Conservation (phyloP, 306 rosid genomes). For the Lagenaria siceraria region DNA sequence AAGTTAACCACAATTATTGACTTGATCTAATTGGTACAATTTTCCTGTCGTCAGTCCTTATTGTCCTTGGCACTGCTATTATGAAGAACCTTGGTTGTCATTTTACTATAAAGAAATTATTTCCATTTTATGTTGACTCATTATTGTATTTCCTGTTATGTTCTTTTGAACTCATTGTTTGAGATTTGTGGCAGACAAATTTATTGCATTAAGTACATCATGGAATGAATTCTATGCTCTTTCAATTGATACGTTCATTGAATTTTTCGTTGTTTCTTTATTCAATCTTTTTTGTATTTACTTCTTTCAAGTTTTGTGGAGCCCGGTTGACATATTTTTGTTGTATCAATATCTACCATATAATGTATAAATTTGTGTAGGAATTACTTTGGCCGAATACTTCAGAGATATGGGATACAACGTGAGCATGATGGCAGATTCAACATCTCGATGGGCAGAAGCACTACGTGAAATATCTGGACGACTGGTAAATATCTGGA, state of each 20-base stretch:
- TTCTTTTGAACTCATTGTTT: background rate
- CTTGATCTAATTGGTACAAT: background rate
- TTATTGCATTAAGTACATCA: background rate
- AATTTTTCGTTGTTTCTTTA: background rate
- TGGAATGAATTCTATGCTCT: background rate
- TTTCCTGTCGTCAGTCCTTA: background rate
- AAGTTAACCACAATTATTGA: background rate
- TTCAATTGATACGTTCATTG: background rate
- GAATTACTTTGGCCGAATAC: constrained; percentile 95
- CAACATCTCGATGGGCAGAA: constrained; percentile 99
- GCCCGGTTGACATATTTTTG: background rate
- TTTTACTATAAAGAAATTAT: background rate
- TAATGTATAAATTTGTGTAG: constrained; percentile 27
- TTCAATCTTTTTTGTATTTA: background rate
- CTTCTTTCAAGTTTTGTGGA: background rate
- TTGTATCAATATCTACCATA: background rate
- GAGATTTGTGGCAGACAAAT: background rate
- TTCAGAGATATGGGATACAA: constrained; percentile 99
- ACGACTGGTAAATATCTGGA: constrained; percentile 56
- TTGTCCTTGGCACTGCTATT: background rate
- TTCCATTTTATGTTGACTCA: background rate
- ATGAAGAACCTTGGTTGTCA: background rate
- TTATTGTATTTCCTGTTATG: background rate
- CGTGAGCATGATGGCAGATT: constrained; percentile 99
- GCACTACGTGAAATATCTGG: constrained; percentile 99